Evolutionary conservation across 2,329 filamentous ascomycete genomes (phyloP).

Genomic region (Colletotrichum cordylinicola): DNA sequence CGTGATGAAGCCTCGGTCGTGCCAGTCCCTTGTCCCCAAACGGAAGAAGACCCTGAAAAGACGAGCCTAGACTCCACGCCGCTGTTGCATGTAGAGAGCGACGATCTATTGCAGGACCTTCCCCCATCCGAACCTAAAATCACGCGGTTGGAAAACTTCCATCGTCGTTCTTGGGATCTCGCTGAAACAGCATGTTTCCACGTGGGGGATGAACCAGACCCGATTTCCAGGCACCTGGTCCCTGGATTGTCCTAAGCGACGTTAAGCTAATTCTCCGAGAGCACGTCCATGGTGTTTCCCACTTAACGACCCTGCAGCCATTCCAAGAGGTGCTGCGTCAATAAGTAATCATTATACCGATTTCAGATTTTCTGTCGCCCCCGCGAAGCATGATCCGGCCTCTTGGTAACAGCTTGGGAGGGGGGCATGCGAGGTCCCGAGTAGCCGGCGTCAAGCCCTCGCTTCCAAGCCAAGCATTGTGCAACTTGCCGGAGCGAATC

Average conservation of each 20-base stretch:
- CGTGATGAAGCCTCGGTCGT: background rate
- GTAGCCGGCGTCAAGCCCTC: background rate
- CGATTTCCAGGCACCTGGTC: background rate
- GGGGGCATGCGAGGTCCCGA: background rate
- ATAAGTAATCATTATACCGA: background rate
- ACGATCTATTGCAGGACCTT: background rate
- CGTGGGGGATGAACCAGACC: background rate
- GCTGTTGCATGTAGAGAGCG: background rate
- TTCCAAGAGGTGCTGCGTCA: background rate
- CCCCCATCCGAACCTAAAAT: background rate
- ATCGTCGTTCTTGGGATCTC: background rate
- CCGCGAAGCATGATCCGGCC: background rate
- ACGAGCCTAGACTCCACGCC: background rate
- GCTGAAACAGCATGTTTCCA: background rate
- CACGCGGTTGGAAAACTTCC: background rate
- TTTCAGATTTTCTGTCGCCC: background rate
- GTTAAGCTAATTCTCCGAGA: conserved; percentile 15
- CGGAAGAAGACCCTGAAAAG: background rate
- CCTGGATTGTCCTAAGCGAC: conserved; percentile 2
- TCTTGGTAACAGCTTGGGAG: background rate
- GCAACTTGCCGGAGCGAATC: background rate
- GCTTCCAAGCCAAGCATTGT: background rate
- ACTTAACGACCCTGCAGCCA: background rate
- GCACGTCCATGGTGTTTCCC: background rate
- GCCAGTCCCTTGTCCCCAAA: background rate